These are phyloP conservation scores for Pyrrhoderma noxium DNA, from an alignment of 1,284 basidiomycete species.

Conservation along the genomic window DNA sequence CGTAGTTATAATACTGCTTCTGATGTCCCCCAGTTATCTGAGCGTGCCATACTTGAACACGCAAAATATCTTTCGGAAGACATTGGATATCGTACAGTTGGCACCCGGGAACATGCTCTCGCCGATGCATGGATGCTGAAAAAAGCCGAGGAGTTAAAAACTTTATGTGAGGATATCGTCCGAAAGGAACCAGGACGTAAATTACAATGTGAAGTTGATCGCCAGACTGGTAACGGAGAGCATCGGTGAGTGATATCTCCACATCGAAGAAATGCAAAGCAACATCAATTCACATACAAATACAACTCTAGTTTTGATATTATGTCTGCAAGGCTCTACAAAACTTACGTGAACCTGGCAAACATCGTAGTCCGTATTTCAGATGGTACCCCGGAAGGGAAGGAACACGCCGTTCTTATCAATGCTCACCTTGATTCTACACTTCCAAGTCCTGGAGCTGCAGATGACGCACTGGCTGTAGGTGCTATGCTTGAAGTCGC, in stretches of 20 bases:
- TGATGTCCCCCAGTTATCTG: constrained; percentile 61
- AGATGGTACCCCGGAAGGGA: constrained; percentile 66
- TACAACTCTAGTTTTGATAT: constrained; percentile 56
- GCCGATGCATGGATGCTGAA: constrained; percentile 81
- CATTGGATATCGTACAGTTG: constrained; percentile 90
- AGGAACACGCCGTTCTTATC: constrained; percentile 78
- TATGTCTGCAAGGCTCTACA: constrained; percentile 80
- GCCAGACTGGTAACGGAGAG: constrained; percentile 77
- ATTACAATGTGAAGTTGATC: constrained; percentile 82
- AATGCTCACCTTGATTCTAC: constrained; percentile 90
- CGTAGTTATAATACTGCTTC: constrained; percentile 38
- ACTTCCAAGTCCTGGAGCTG: constrained; percentile 74
- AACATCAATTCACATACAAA: constrained; percentile 31
- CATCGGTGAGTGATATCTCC: constrained; percentile 54
- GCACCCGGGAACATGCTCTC: constrained; percentile 80
- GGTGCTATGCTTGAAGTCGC: constrained; percentile 91
- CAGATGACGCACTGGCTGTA: constrained; percentile 83
- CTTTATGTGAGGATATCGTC: constrained; percentile 53
- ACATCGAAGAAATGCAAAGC: neutral
- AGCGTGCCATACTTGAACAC: constrained; percentile 54
- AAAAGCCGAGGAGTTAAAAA: constrained; percentile 54
- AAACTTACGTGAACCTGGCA: constrained; percentile 81
- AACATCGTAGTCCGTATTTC: constrained; percentile 90
- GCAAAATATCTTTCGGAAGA: constrained; percentile 68
- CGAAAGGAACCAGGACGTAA: constrained; percentile 42